These are phyloP conservation scores for Arthroderma sp. DNA, from an alignment of 2,329 filamentous ascomycete species.

Conservation along the genomic window DNA sequence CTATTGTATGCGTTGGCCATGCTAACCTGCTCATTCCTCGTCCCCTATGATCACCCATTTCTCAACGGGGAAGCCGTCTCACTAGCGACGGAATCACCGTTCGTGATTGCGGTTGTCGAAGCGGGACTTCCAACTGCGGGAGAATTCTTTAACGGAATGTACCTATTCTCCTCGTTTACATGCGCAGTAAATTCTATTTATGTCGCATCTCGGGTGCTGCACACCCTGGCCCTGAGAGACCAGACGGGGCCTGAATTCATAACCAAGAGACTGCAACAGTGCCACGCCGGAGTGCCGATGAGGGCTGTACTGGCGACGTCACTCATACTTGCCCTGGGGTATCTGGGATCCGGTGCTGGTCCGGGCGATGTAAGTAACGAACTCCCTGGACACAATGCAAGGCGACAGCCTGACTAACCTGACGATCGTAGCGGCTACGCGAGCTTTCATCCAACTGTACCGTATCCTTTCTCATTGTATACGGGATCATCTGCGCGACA, in stretches of 20 bases:
- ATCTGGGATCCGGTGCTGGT: constrained; percentile 28
- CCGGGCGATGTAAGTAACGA: constrained; percentile 23
- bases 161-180: constrained; percentile 34
- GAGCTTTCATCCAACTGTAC: constrained; percentile 30
- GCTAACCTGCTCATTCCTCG: constrained; percentile 34
- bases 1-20: constrained; percentile 33
- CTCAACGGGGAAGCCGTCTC: constrained; percentile 31
- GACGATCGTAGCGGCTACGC: constrained; percentile 21
- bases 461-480: constrained; percentile 31
- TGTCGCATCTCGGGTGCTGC: constrained; percentile 32
- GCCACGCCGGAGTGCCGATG: constrained; percentile 30
- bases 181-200: constrained; percentile 34
- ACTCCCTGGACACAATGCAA: not conserved
- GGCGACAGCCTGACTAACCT: not conserved
- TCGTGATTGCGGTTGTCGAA: constrained; percentile 33
- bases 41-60: constrained; percentile 32
- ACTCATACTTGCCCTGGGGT: constrained; percentile 29
- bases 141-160: constrained; percentile 36
- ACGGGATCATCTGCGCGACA: constrained; percentile 31
- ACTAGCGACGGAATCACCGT: constrained; percentile 27
- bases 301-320: constrained; percentile 30
- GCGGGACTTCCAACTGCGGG: constrained; percentile 29
- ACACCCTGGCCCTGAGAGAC: constrained; percentile 31
- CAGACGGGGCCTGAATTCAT: constrained; percentile 33
- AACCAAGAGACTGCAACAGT: constrained; percentile 27